phyloP scores from a whole-genome alignment of 495 filamentous ascomycete genomes.

The Tuber indicum region DNA sequence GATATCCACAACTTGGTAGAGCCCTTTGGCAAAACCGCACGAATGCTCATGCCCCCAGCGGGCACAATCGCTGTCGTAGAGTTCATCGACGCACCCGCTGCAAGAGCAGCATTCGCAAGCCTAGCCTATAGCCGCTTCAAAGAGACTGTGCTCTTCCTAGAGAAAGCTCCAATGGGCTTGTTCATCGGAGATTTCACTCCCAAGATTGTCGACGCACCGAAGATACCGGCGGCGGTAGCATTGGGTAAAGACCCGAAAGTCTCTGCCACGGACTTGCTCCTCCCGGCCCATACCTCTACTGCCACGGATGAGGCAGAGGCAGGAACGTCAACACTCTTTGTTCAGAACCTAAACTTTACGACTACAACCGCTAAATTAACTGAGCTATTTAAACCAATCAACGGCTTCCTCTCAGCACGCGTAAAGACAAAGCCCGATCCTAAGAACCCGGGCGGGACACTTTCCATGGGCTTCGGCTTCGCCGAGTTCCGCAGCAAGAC shows the following conservation, averaged over 20 bases:
- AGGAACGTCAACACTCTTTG: conserved; percentile 73
- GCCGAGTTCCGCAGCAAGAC: conserved; percentile 73
- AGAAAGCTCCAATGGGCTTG: conserved; percentile 82
- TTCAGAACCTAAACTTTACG: conserved; percentile 88
- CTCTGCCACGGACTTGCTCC: conserved; percentile 49
- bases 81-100: conserved; percentile 68
- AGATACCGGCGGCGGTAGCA: conserved; percentile 41
- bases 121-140: conserved; percentile 86
- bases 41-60: conserved; percentile 82
- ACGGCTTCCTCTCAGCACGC: conserved; percentile 75
- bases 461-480: conserved; percentile 97
- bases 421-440: conserved; percentile 84
- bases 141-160: conserved; percentile 83
- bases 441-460: conserved; percentile 70
- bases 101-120: conserved; percentile 69
- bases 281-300: neutral
- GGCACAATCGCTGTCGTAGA: conserved; percentile 91
- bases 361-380: conserved; percentile 69
- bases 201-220: conserved; percentile 17
- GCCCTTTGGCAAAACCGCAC: conserved; percentile 64
- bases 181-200: conserved; percentile 47
- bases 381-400: conserved; percentile 67
- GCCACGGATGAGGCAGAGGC: conserved; percentile 50
- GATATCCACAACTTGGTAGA: conserved; percentile 62
- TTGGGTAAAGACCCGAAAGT: conserved; percentile 41